phyloP scores from a whole-genome alignment of 83 land plant species.

The Diphasiastrum complanatum region DNA sequence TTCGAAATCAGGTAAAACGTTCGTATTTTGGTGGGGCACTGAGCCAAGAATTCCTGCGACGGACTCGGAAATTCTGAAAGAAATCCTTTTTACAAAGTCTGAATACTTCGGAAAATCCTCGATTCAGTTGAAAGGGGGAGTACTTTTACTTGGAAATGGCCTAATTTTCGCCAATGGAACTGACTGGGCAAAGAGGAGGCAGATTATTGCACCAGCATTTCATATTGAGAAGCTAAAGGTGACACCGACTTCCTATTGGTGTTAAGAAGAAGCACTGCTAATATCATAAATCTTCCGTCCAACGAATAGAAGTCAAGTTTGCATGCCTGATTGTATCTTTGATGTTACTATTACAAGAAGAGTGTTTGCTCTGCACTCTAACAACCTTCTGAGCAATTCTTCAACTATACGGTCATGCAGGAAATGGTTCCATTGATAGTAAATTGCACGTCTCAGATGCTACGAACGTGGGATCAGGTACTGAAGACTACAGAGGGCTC shows the following conservation, averaged over 20 bases:
- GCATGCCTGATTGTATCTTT: too few species aligned
- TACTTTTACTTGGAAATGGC: slow-evolving; percentile 16
- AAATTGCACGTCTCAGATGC: too few species aligned
- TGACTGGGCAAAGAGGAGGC: slow-evolving; percentile 14
- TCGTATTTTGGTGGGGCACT: slow-evolving; percentile 17
- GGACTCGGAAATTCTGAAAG: slow-evolving; percentile 17
- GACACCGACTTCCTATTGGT: background rate
- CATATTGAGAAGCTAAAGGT: slow-evolving; percentile 10
- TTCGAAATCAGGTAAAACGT: slow-evolving; percentile 20
- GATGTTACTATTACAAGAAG: too few species aligned
- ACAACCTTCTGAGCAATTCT: too few species aligned
- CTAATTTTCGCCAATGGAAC: slow-evolving; percentile 18
- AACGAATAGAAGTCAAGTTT: background rate
- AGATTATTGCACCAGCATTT: slow-evolving; percentile 10
- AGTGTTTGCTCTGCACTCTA: too few species aligned
- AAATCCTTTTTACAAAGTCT: slow-evolving; percentile 9
- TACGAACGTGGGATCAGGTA: too few species aligned
- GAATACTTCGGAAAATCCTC: slow-evolving; percentile 11
- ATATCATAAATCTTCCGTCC: background rate
- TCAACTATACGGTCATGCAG: too few species aligned
- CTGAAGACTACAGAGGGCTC: too few species aligned
- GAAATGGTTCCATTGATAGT: too few species aligned
- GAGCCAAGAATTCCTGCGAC: slow-evolving; percentile 12
- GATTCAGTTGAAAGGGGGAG: background rate
- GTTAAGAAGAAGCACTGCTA: background rate